phyloP scores from a whole-genome alignment of 2,329 filamentous ascomycete genomes.

The Tolypocladium endophyticum region DNA sequence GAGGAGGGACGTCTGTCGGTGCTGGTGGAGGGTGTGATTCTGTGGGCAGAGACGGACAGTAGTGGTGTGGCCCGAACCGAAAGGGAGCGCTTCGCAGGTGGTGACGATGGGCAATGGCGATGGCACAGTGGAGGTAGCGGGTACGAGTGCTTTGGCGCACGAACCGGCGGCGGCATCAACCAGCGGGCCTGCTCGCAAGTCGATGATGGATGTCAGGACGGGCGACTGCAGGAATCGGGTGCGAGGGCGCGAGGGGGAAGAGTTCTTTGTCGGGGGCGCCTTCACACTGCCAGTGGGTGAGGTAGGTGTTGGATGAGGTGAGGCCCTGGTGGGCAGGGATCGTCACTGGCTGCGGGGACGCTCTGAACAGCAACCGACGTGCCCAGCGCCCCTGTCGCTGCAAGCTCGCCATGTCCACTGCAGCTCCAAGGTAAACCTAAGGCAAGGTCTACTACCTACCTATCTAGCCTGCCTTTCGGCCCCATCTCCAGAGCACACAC shows the following conservation, averaged over 20 bases:
- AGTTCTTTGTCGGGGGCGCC: neutral
- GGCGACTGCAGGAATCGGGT: neutral
- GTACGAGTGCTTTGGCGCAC: too few relatives aligned
- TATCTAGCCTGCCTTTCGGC: too few relatives aligned
- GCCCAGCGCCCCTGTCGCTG: neutral
- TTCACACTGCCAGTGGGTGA: neutral
- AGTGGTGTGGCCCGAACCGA: neutral
- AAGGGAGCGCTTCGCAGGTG: neutral
- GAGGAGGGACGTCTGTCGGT: neutral
- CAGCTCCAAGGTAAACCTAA: too few relatives aligned
- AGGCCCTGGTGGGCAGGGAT: constrained; percentile 6
- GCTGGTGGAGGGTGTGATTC: neutral
- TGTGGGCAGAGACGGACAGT: neutral
- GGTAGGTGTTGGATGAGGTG: neutral
- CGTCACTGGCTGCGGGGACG: constrained; percentile 5
- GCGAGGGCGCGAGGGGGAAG: neutral
- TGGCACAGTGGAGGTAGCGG: too few relatives aligned
- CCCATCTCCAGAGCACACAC: too few relatives aligned
- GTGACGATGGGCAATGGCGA: neutral
- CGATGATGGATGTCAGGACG: neutral
- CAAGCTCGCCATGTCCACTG: too few relatives aligned
- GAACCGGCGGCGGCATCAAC: neutral
- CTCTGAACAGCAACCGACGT: neutral
- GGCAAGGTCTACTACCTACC: too few relatives aligned
- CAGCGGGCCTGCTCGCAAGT: neutral